Base-by-base conservation (phyloP, 2,329 filamentous ascomycete genomes). In the Pezicula rhizophila region DNA sequence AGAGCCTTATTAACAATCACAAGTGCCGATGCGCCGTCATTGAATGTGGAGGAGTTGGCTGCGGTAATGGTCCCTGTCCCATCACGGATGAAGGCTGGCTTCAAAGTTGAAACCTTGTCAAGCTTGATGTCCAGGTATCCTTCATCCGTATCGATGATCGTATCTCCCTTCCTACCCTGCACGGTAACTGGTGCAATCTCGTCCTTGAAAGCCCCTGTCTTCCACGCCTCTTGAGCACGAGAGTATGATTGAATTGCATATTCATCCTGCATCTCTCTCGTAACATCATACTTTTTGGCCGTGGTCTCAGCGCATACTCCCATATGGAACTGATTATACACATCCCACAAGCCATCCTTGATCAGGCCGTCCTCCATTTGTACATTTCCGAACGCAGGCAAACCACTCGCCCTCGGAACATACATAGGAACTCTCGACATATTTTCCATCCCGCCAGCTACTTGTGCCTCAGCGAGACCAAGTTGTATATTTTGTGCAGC, bases 281-380 rank as follows among this genome's bases (percentile, higher is more conserved):
- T 84, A 54, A 99, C 79, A 1, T 78, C 73, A 68, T 89, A 79
- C 60, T 91, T 92, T 76, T 95, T 96, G 42, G 88, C 93, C 2
- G 92, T 96, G 58, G 85, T 89, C 73, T 99, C 93, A 14, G 91
- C 91, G 65, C 93, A 99, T 60, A 93, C 90, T 39, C 93, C 93
- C 93, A 99, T 99, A 70, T 97, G 93, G 63, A 96, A 87, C 65
- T 96, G 81, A 67, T 95, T 90, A 70, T 96, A 99, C 12, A 96
- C 92, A 65, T 99, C 93, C 74, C 89, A 96, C 52, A 99, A 71
- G 1, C 93, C 93, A 63, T 99, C 93, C 68, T 93, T 93, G 65
- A 97, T 86, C 60, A 99, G 71, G 0, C 92, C 93, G 63, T 99
- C 93, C 67, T 95, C 86, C 68, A 96, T 73, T 68, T 87, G 87